A percentile compares a stretch with the other conserved stretches of the same genome.
Conservation (phyloP, 2,329 filamentous ascomycete species). For the Diaporthe eres region DNA sequence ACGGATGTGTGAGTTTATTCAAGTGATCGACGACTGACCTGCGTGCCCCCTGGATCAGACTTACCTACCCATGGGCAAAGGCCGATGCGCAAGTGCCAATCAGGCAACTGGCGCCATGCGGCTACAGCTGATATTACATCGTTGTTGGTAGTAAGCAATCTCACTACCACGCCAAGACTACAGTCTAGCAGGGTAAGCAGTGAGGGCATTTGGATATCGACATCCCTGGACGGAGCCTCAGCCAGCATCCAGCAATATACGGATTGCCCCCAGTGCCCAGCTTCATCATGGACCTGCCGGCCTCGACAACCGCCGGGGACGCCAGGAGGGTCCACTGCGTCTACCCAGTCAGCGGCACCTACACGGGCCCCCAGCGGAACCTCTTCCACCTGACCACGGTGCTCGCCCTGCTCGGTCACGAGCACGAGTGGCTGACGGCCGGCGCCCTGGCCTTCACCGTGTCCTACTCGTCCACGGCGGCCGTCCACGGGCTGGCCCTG, state of each 20-base stretch:
- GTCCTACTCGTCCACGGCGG: conserved; percentile 6
- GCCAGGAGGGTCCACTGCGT: background rate
- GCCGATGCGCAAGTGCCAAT: background rate
- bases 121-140: background rate
- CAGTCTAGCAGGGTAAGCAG: background rate
- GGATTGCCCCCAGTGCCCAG: background rate
- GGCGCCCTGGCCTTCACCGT: background rate
- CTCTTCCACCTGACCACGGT: conserved; percentile 1
- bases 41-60: background rate
- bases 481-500: background rate
- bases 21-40: background rate
- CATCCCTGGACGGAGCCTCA: background rate
- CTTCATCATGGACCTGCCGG: background rate
- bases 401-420: conserved; percentile 14
- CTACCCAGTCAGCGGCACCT: conserved; percentile 16
- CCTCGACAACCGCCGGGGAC: background rate
- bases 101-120: background rate
- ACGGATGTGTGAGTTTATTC: background rate
- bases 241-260: background rate
- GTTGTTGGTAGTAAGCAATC: background rate
- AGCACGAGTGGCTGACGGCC: conserved; percentile 16
- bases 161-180: background rate
- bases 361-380: conserved; percentile 1
- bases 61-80: background rate
- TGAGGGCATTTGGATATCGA: background rate